These are phyloP conservation scores for Cryptococcus wingfieldii DNA, from an alignment of 1,284 basidiomycete species.

Conservation along the genomic window DNA sequence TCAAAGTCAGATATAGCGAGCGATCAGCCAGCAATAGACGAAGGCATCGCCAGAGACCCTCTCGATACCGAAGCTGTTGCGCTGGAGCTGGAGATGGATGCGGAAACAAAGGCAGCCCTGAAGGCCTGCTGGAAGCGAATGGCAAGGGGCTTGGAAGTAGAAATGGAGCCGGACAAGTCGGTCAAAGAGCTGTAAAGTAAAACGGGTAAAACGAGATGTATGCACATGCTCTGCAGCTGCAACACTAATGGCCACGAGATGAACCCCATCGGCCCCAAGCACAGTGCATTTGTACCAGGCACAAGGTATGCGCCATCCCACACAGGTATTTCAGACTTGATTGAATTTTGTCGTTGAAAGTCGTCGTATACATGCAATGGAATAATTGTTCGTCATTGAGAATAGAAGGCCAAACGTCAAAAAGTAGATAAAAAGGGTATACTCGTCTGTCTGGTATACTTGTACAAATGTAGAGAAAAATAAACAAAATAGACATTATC, in stretches of 20 bases:
- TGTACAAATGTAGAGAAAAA: too few relatives aligned
- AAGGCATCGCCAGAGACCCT: not conserved
- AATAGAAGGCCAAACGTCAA: too few relatives aligned
- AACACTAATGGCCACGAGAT: too few relatives aligned
- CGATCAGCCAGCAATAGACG: not conserved
- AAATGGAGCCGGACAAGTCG: slow-evolving; percentile 5
- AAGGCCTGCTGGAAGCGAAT: slow-evolving; percentile 9
- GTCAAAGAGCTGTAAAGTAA: slow-evolving; percentile 15
- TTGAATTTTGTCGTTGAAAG: not conserved
- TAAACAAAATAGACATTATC: not conserved
- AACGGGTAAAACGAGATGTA: not conserved
- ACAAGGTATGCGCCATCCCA: not conserved
- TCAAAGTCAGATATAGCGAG: not conserved
- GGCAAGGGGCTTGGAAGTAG: slow-evolving; percentile 9
- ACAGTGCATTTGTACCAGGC: not conserved
- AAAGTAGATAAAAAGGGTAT: too few relatives aligned
- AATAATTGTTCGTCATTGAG: too few relatives aligned
- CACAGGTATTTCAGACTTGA: too few relatives aligned
- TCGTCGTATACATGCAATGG: not conserved
- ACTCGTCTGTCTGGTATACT: too few relatives aligned
- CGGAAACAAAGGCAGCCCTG: slow-evolving; percentile 2
- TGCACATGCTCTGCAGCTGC: not conserved
- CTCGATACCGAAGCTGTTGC: not conserved
- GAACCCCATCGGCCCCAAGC: not conserved
- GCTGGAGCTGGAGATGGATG: slow-evolving; percentile 1